A percentile compares a stretch with the other conserved stretches of the same genome.
Conservation (phyloP, 352 stramenopile genomes). For the Globisporangium cystogenes region DNA sequence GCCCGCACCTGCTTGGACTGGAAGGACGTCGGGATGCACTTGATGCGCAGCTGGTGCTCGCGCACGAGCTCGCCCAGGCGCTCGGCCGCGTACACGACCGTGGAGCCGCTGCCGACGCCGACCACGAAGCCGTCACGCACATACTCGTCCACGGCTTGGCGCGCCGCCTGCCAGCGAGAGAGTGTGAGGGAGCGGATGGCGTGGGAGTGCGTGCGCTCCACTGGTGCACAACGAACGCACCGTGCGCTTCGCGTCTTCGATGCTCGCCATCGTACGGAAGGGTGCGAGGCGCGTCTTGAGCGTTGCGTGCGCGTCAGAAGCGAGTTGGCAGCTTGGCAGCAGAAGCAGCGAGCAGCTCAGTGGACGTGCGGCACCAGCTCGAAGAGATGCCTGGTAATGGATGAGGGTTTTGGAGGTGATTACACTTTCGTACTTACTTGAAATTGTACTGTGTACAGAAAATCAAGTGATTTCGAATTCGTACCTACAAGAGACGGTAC, state of each 20-base stretch:
- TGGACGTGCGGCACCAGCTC: too few species aligned
- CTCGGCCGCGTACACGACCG: slow-evolving; percentile 97
- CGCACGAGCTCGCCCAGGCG: slow-evolving; percentile 93
- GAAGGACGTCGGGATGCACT: slow-evolving; percentile 97
- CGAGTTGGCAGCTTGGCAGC: too few species aligned
- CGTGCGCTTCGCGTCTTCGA: slow-evolving; percentile 74
- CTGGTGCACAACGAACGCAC: too few species aligned
- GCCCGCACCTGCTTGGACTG: slow-evolving; percentile 88
- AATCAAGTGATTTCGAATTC: too few species aligned
- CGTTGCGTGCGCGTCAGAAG: slow-evolving; percentile 11
- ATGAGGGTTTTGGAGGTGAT: too few species aligned
- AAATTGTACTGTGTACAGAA: too few species aligned
- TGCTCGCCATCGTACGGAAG: slow-evolving; percentile 23
- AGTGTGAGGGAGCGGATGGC: background rate
- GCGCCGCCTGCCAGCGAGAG: slow-evolving; percentile 44
- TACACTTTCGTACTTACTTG: too few species aligned
- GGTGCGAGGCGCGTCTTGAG: background rate
- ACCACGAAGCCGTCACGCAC: slow-evolving; percentile 94
- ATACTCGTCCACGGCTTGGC: slow-evolving; percentile 90
- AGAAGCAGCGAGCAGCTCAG: too few species aligned
- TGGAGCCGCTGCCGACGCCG: slow-evolving; percentile 97
- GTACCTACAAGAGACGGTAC: too few species aligned
- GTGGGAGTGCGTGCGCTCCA: too few species aligned
- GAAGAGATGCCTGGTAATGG: too few species aligned
- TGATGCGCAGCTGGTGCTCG: slow-evolving; percentile 90